A percentile compares a stretch with the other conserved stretches of the same genome.
phyloP scores from a whole-genome alignment of 2,329 filamentous ascomycete species.

The Ascochyta clinopodiicola region DNA sequence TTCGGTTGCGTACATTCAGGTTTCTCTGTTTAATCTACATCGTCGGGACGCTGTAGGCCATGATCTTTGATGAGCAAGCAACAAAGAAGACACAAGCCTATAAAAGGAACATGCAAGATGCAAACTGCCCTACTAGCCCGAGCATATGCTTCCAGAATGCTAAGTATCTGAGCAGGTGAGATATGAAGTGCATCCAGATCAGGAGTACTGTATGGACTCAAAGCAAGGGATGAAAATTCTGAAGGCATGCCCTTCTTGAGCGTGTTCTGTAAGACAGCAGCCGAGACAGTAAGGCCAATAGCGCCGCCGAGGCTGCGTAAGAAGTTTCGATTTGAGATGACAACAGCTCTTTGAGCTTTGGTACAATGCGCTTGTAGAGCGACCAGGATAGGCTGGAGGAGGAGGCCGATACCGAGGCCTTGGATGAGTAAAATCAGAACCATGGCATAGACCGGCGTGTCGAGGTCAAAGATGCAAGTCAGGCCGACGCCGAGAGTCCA shows the following conservation, averaged over 20 bases:
- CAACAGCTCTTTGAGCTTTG: conserved; percentile 65
- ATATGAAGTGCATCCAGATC: conserved; percentile 14
- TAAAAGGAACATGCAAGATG: conserved; percentile 62
- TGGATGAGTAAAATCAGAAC: conserved; percentile 61
- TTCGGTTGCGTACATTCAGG: not conserved
- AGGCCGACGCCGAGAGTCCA: conserved; percentile 60
- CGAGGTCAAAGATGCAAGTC: conserved; percentile 53
- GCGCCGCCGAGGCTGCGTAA: conserved; percentile 66
- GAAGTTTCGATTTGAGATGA: conserved; percentile 69
- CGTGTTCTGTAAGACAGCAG: conserved; percentile 25
- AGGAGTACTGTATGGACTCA: conserved; percentile 20
- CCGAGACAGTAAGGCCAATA: conserved; percentile 60
- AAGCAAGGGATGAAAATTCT: conserved; percentile 16
- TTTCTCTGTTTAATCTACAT: not conserved
- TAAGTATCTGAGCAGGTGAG: not conserved
- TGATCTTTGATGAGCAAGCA: conserved; percentile 58
- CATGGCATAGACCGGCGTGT: conserved; percentile 52
- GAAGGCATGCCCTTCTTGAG: conserved; percentile 22
- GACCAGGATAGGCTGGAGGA: conserved; percentile 61
- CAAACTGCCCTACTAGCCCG: conserved; percentile 63
- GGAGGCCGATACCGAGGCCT: conserved; percentile 54
- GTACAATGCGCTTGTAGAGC: conserved; percentile 60
- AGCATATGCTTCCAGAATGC: conserved; percentile 60
- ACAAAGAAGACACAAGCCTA: conserved; percentile 58
- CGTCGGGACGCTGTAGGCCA: conserved; percentile 48